Evolutionary conservation across 2,329 filamentous ascomycete species (phyloP), one percentile per base, ranked within the genome.

Genomic region (Karstenula rhodostoma): DNA sequence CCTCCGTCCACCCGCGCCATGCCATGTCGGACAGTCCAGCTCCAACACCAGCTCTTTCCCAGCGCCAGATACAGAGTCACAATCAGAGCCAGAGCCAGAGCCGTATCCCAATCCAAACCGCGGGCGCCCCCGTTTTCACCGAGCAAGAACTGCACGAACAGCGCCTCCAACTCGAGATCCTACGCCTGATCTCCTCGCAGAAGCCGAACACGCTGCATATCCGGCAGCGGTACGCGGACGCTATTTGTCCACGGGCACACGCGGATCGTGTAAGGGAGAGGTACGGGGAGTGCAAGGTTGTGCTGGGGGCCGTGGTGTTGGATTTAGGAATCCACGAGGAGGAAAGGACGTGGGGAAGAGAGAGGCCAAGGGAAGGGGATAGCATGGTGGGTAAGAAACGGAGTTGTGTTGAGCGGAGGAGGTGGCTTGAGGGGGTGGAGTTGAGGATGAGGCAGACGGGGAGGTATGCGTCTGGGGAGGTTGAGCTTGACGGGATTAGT

Each of bases 181-280:
- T 40, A n/a, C n/a, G 17, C 4, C 23, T 52, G 1, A 22, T 52
- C 7, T 2, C n/a, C 22, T 25, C 33, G 19, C 49, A 13, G 13
- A 52, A 37, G n/a, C 49, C 49, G 15, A 27, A 27, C 12, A 52
- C 33, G 22, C 49, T 52, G 49, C 22, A 42, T 13, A 42, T 52
- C 5, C 19, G 49, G 12, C 49, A 52, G 49, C 49, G 49, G 22
- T 22, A 52, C 33, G n/a, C 4, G 33, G 33, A 33, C 5, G 23
- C 33, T 12, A n/a, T 52, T 9, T 35, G 35, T 22, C 33, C 12
- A 5, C 22, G 49, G 4, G 22, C 10, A 10, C 6, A 9, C 22
- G 49, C 33, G 10, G 4, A 1, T 2, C 29, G 33, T 3, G 35
- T 52, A 1, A 13, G 32, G 33, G 19, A 29, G 22, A 15, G 22